Conservation (phyloP, 352 stramenopile species). For the Paralagenidium karlingii region DNA sequence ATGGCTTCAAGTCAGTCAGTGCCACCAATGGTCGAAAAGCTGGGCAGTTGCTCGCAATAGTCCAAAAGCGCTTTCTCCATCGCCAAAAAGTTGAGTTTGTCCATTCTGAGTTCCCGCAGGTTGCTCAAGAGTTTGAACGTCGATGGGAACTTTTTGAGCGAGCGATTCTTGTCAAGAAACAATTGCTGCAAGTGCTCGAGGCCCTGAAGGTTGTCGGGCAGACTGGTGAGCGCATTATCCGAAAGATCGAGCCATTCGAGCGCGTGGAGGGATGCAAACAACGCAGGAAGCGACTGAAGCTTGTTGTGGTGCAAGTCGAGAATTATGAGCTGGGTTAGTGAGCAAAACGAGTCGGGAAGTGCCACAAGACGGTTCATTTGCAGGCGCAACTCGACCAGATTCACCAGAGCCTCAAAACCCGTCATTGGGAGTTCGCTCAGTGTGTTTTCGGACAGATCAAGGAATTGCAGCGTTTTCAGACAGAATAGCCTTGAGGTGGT, state of each 20-base stretch:
- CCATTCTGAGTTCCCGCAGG: slow-evolving; percentile 23
- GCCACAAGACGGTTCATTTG: slow-evolving; percentile 21
- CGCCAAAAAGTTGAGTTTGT: slow-evolving; percentile 36
- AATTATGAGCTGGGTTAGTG: slow-evolving; percentile 11
- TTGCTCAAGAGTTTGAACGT: slow-evolving; percentile 9
- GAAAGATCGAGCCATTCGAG: slow-evolving; percentile 18
- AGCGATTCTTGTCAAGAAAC: slow-evolving; percentile 20
- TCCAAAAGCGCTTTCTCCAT: slow-evolving; percentile 14
- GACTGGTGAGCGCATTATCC: slow-evolving; percentile 14
- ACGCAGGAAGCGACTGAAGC: slow-evolving; percentile 10
- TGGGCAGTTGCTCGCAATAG: slow-evolving; percentile 19
- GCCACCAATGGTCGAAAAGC: slow-evolving; percentile 26
- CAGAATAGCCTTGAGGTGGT: slow-evolving; percentile 11
- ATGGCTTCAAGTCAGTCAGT: slow-evolving; percentile 12
- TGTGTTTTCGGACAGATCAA: slow-evolving; percentile 35
- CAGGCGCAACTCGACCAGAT: slow-evolving; percentile 27
- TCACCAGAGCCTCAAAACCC: slow-evolving; percentile 14
- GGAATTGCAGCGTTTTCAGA: slow-evolving; percentile 13
- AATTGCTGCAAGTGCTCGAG: slow-evolving; percentile 14
- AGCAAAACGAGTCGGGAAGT: slow-evolving; percentile 12
- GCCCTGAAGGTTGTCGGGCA: slow-evolving; percentile 18
- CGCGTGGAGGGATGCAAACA: slow-evolving; percentile 9
- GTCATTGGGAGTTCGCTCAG: slow-evolving; percentile 11
- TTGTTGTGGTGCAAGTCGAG: slow-evolving; percentile 38
- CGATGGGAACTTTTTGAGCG: slow-evolving; percentile 13